Percentiles rank a stretch among this genome's conserved stretches.
Evolutionary conservation across 164 flowering plant species (phyloP).

Genomic region (Houttuynia cordata): DNA sequence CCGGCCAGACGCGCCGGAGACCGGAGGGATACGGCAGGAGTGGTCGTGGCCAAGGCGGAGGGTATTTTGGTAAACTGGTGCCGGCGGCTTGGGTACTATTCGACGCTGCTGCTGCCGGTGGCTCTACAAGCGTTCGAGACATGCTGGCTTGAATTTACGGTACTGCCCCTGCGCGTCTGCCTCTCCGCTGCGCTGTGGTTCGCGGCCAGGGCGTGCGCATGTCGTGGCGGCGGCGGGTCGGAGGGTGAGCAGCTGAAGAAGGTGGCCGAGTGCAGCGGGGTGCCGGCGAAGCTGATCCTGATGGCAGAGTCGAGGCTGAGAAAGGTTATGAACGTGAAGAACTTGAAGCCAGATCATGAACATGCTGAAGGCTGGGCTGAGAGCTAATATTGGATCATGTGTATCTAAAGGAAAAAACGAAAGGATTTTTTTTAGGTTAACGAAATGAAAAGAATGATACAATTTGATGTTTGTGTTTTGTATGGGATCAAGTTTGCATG

Average conservation of each 20-base stretch:
- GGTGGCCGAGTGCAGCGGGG: slow-evolving; percentile 42
- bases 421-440: no score
- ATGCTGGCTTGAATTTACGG: slow-evolving; percentile 15
- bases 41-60: slow-evolving; percentile 22
- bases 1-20: not conserved
- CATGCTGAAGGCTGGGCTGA: slow-evolving; percentile 32
- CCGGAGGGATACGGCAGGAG: not conserved
- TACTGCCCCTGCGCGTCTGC: slow-evolving; percentile 27
- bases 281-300: slow-evolving; percentile 40
- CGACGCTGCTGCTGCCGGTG: not conserved
- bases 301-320: slow-evolving; percentile 30
- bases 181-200: slow-evolving; percentile 47
- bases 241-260: slow-evolving; percentile 18
- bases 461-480: not conserved
- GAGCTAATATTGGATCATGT: slow-evolving; percentile 1
- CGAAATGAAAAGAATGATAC: no score
- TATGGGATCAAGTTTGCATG: not conserved
- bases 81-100: slow-evolving; percentile 11
- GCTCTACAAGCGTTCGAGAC: slow-evolving; percentile 23
- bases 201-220: slow-evolving; percentile 17
- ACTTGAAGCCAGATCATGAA: not conserved
- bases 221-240: slow-evolving; percentile 9
- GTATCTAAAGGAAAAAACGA: not conserved
- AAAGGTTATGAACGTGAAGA: slow-evolving; percentile 11
- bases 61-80: slow-evolving; percentile 39